Evolutionary conservation across 2,329 filamentous ascomycete genomes (phyloP).

Genomic region (Aspergillus bombycis): DNA sequence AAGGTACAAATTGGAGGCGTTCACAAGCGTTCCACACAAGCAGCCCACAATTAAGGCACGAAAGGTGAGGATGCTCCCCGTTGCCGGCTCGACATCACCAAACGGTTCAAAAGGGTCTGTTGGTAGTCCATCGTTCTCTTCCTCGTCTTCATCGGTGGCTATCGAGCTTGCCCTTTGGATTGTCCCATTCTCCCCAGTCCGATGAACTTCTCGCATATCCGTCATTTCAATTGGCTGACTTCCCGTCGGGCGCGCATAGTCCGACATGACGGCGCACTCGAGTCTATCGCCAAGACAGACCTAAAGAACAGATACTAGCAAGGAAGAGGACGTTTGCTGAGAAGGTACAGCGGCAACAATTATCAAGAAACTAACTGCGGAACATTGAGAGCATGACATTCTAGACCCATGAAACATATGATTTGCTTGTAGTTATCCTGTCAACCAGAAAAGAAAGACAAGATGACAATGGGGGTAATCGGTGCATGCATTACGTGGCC

Average conservation of each 20-base stretch:
- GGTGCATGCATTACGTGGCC: background rate
- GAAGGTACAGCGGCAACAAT: too few species aligned
- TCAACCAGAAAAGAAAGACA: background rate
- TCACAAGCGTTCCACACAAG: constrained; percentile 8
- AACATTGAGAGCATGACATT: background rate
- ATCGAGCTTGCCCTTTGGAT: background rate
- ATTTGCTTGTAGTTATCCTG: background rate
- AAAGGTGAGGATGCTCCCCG: constrained; percentile 1
- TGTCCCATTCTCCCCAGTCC: background rate
- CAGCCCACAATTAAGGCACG: constrained; percentile 4
- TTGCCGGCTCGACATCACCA: background rate
- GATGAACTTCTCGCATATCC: background rate
- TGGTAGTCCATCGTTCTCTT: background rate
- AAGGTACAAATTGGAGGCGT: constrained; percentile 11
- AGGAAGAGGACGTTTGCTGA: too few species aligned
- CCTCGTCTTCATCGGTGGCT: background rate
- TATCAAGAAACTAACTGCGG: background rate
- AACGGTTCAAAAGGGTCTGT: background rate
- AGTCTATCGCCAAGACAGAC: background rate
- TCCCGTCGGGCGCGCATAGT: background rate
- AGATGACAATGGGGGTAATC: background rate
- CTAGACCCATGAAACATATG: background rate
- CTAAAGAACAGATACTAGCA: background rate
- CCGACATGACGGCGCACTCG: background rate
- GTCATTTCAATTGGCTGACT: background rate